Evolutionary conservation across 2,329 filamentous ascomycete species (phyloP).

Genomic region (Chalaropsis thielavioides): DNA sequence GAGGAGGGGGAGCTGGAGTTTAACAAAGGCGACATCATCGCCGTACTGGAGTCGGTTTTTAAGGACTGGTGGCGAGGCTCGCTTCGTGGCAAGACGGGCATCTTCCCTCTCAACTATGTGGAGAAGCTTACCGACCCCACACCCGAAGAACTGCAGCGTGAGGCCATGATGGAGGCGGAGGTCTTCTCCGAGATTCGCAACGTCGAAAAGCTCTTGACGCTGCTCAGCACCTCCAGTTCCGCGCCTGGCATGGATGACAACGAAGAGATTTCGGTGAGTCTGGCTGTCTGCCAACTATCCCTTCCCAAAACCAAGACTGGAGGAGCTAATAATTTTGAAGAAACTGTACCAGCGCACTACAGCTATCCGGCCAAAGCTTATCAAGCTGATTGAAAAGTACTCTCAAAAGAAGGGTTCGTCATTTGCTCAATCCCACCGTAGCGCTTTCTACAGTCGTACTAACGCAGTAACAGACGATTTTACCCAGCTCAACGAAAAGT

Average conservation of each 20-base stretch:
- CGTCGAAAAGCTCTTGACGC: constrained; percentile 58
- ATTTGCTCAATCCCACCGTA: background rate
- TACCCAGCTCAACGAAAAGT: constrained; percentile 96
- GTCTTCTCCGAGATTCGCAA: constrained; percentile 52
- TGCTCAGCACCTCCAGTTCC: constrained; percentile 76
- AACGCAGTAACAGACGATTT: constrained; percentile 63
- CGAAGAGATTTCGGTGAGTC: constrained; percentile 75
- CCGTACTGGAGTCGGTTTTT: constrained; percentile 91
- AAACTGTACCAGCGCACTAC: constrained; percentile 84
- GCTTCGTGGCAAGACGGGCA: constrained; percentile 83
- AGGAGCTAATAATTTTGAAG: constrained; percentile 24
- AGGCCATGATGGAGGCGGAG: constrained; percentile 83
- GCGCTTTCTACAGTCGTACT: background rate
- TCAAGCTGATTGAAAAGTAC: constrained; percentile 96
- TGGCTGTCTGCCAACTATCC: background rate
- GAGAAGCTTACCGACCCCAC: constrained; percentile 95
- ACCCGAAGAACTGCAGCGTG: constrained; percentile 79
- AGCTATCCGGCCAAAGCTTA: constrained; percentile 88
- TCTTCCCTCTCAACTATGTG: constrained; percentile 97
- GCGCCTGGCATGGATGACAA: constrained; percentile 78
- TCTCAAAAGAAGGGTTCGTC: constrained; percentile 87
- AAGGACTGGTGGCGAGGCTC: constrained; percentile 99
- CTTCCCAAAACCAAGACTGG: background rate
- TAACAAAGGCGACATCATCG: constrained; percentile 91
- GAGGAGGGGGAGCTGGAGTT: constrained; percentile 93